Base-by-base conservation (phyloP, 78 protist species). In the Polysphondylium violaceum region DNA sequence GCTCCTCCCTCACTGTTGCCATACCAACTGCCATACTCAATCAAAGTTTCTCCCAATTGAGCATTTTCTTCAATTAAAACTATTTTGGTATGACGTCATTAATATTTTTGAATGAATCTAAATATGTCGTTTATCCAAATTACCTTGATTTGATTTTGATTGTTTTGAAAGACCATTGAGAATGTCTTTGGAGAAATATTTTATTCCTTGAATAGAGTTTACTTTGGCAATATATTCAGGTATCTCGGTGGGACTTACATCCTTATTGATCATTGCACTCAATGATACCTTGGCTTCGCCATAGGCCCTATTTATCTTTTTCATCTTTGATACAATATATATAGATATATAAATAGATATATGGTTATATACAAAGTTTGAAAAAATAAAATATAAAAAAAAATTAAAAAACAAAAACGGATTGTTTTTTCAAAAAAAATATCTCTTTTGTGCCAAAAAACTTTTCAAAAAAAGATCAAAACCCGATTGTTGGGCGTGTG, bases 281-380 rank as follows among this genome's bases (percentile, higher is more conserved):
- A 75, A 43, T 4, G 85, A 75, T 2, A 75, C 65, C 53, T 75
- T 75, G 27, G 79, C 79, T 56, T 74, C 79, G 6, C 61, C 79
- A 56, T 36, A 33, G 19, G 41, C 85, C 23, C 59, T 55, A 59
- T 75, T 75, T 17, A 75, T 27, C 27, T 75, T 75, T 38, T 75
- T 75, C 85, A 74, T 74, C 27, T 56, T 56, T 56, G 11, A 47
- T 47, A 14, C 11, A 14, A 47, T 47, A 14, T 47, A 47, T 47
- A 47, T 14, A 47, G 53, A 14, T 14, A 47, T 47, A 47, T 14
- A 14, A 8, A 47, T 47, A 14, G 53, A 47, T 11, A 47, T 47
- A 47, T 47, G 11, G 8, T 14, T 47, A 47, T 47, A 8, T 47
- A 14, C 8, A 47, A 14, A 14, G 11, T 14, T 11, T 14, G 11